A percentile compares a stretch with the other conserved stretches of the same genome.
phyloP scores from a whole-genome alignment of 352 stramenopile genomes.

The Phytophthora quininea region DNA sequence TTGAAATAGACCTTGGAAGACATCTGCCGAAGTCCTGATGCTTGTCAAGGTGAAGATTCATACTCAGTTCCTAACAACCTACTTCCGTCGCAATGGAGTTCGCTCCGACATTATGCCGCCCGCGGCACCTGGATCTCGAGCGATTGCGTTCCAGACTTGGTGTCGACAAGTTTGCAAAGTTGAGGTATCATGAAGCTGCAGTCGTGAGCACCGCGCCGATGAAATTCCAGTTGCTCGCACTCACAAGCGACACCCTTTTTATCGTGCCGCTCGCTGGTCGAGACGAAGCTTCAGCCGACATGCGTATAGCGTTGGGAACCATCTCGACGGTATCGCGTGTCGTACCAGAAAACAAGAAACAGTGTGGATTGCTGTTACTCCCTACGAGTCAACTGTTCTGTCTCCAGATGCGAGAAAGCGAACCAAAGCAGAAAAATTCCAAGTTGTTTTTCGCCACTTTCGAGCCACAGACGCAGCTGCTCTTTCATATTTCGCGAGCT shows the following conservation, averaged over 20 bases:
- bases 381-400: conserved; percentile 57
- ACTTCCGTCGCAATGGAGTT: conserved; percentile 19
- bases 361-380: conserved; percentile 53
- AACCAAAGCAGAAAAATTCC: conserved; percentile 6
- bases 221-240: conserved; percentile 57
- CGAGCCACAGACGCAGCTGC: conserved; percentile 60
- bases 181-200: conserved; percentile 67
- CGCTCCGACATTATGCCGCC: conserved; percentile 59
- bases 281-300: conserved; percentile 19
- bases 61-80: conserved; percentile 4
- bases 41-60: background rate
- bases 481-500: conserved; percentile 53
- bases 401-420: conserved; percentile 30
- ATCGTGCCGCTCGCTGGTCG: conserved; percentile 50
- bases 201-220: conserved; percentile 36
- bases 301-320: conserved; percentile 28
- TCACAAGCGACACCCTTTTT: conserved; percentile 49
- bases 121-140: conserved; percentile 63
- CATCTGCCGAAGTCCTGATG: background rate
- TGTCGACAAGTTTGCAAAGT: conserved; percentile 32
- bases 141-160: conserved; percentile 47
- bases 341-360: conserved; percentile 41
- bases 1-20: background rate
- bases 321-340: conserved; percentile 45
- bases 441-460: conserved; percentile 66